Evolutionary conservation across 1,284 basidiomycete genomes (phyloP), one percentile per base, ranked within the genome.

Genomic region (Fomitopsis palustris): DNA sequence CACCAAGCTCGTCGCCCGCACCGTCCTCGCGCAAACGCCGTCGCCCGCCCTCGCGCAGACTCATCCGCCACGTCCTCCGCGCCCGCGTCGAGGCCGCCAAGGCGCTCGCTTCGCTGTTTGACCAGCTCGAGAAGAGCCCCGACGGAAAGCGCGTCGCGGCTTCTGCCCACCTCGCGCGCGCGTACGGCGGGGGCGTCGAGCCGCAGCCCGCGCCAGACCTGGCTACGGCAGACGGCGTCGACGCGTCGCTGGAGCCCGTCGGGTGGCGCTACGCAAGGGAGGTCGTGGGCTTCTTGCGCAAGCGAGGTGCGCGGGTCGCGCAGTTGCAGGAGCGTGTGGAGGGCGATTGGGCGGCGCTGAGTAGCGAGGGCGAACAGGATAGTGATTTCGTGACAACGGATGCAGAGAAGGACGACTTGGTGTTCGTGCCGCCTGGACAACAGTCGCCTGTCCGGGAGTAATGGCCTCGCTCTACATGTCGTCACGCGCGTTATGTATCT

Each of bases 61-160:
- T 96, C 59, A 87, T 96, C 65, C 87, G 90, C 21, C 92, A 96
- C 74, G 90, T 96, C 53, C 78, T 96, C 53, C 83, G 91, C 25
- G 87, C 89, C 23, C 87, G 93, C 17, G 81, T 87, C 3, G 86
- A 92, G 69, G 93, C 93, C 16, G 82, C 87, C 25, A 85, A 85
- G 59, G 85, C 87, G 4, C 82, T 96, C 16, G 85, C 87, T 5
- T 72, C 75, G 49, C 87, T 92, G 68, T 83, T 95, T 58, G 80
- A 84, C 49, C 81, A 88, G 60, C 77, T 96, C 33, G 85, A 88
- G 61, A 73, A 70, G 17, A 59, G 59, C 14, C n/a, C 53, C 58
- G 74, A 72, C 45, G 70, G 72, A 49, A 81, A 78, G 72, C 78
- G 74, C 31, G 77, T 90, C 7, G 72, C 75, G 58, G 86, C 88